phyloP scores from a whole-genome alignment of 2,329 filamentous ascomycete genomes.

The Trichoderma breve region DNA sequence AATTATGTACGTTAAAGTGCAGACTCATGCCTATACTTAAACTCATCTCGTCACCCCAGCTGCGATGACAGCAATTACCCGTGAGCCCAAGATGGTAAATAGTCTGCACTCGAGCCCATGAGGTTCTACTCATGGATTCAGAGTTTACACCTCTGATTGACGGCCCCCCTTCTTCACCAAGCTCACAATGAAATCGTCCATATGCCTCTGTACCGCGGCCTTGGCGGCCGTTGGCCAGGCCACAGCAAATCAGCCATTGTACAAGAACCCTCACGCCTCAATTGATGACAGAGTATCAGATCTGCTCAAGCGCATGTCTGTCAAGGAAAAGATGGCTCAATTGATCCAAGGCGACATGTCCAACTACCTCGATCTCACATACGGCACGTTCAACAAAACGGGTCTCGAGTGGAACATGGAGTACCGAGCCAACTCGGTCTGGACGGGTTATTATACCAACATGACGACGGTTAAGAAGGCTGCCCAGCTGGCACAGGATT shows the following conservation, averaged over 20 bases:
- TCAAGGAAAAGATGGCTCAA: slow-evolving; percentile 12
- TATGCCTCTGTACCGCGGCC: background rate
- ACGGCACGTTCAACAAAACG: slow-evolving; percentile 4
- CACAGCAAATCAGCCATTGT: background rate
- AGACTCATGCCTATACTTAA: background rate
- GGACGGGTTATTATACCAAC: slow-evolving; percentile 12
- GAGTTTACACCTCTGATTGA: background rate
- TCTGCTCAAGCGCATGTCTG: slow-evolving; percentile 1
- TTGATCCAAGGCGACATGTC: slow-evolving; percentile 11
- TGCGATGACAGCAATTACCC: background rate
- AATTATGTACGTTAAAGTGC: background rate
- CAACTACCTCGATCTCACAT: slow-evolving; percentile 7
- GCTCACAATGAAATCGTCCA: background rate
- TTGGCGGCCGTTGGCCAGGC: background rate
- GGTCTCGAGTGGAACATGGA: slow-evolving; percentile 13
- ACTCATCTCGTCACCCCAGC: background rate
- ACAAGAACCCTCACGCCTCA: slow-evolving; percentile 10
- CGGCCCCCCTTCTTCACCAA: background rate
- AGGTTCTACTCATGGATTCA: background rate
- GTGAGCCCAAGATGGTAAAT: slow-evolving; percentile 1
- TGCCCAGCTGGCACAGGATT: background rate
- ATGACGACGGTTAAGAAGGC: slow-evolving; percentile 10
- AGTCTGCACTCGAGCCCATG: background rate
- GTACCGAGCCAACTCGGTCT: slow-evolving; percentile 9
- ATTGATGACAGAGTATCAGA: slow-evolving; percentile 9